Evolutionary conservation across 768 basidiomycete species (phyloP).

Genomic region (Baorangia bicolor): DNA sequence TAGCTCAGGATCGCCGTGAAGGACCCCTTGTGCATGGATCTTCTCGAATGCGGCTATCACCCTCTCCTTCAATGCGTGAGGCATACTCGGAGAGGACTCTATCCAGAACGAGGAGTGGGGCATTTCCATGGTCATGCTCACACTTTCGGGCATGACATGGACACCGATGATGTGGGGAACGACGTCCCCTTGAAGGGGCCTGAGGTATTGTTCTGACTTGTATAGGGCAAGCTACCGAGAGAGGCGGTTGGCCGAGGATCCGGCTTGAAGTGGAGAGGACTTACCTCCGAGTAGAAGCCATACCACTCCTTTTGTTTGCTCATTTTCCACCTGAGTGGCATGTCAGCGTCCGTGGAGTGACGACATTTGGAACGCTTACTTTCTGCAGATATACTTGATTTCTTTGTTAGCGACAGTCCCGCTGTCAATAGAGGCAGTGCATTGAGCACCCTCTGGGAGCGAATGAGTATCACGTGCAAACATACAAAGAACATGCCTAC

Average conservation of each 20-base stretch:
- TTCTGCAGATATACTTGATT: conserved; percentile 38
- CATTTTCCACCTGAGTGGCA: conserved; percentile 31
- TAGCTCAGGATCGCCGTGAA: conserved; percentile 48
- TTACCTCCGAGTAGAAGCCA: conserved; percentile 42
- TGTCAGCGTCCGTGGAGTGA: background rate
- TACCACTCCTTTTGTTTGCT: conserved; percentile 35
- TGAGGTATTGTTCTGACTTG: conserved; percentile 45
- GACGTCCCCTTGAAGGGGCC: conserved; percentile 49
- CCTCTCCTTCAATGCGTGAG: conserved; percentile 48
- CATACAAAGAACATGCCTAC: conserved; percentile 13
- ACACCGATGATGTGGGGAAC: conserved; percentile 55
- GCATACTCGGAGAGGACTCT: conserved; percentile 59
- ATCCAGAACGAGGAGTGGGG: conserved; percentile 63
- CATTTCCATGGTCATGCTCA: conserved; percentile 49
- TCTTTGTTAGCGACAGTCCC: conserved; percentile 28
- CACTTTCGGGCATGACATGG: conserved; percentile 37
- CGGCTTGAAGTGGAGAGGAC: conserved; percentile 18
- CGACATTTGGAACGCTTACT: conserved; percentile 22
- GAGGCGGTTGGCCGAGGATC: conserved; percentile 1
- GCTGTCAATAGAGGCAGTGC: conserved; percentile 37
- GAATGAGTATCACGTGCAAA: conserved; percentile 2
- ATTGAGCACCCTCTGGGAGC: conserved; percentile 35
- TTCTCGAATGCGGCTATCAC: conserved; percentile 50
- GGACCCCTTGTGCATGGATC: conserved; percentile 47
- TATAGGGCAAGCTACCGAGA: conserved; percentile 49